Conservation (phyloP, 192 early-diverging fungal genomes). For the Coemansia interrupta region DNA sequence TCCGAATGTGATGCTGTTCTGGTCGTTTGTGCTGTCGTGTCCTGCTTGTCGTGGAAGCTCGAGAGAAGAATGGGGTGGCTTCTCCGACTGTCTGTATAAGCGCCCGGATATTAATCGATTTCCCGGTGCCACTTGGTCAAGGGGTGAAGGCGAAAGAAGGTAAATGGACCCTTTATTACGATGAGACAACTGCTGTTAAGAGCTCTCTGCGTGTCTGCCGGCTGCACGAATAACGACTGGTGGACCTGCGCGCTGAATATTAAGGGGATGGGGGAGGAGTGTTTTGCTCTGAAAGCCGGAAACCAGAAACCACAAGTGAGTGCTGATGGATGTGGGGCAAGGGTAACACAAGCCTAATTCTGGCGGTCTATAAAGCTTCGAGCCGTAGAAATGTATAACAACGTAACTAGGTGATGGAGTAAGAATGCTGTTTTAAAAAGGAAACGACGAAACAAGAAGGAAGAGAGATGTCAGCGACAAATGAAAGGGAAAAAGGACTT, state of each 20-base stretch:
- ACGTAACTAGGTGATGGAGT: background rate
- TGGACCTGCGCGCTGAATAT: too few relatives aligned
- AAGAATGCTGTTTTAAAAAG: constrained; percentile 2
- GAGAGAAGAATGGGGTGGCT: background rate
- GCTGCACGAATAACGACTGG: background rate
- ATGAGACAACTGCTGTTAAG: too few relatives aligned
- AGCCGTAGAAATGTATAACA: constrained; percentile 1
- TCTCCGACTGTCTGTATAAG: constrained; percentile 1
- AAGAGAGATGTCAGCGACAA: background rate
- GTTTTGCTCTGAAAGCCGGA: too few relatives aligned
- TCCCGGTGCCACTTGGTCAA: background rate
- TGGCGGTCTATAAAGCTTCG: too few relatives aligned
- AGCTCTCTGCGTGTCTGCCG: background rate
- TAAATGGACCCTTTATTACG: too few relatives aligned
- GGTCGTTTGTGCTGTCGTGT: background rate
- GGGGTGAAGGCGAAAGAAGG: background rate
- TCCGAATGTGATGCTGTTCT: too few relatives aligned
- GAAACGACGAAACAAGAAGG: background rate
- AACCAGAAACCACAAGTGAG: too few relatives aligned
- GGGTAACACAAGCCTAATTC: too few relatives aligned
- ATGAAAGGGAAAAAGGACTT: background rate
- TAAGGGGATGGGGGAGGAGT: too few relatives aligned
- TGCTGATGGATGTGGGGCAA: too few relatives aligned
- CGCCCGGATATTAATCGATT: constrained; percentile 11
- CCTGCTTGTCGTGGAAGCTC: background rate